A percentile compares a stretch with the other conserved stretches of the same genome.
Conservation (phyloP, 1,284 basidiomycete species). For the Cutaneotrichosporon mucoides region DNA sequence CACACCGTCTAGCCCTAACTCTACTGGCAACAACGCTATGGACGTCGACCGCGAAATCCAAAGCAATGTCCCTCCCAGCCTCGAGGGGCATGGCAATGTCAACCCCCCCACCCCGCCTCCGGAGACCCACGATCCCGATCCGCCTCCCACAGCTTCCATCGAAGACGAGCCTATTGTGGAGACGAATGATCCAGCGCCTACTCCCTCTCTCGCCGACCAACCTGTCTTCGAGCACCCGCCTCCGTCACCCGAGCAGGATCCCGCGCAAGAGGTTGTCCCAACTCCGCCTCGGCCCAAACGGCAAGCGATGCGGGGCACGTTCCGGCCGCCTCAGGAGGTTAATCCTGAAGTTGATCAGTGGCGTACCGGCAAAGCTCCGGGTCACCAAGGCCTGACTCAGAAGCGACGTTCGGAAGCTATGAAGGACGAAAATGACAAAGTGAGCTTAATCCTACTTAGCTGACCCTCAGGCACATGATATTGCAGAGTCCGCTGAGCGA, state of each 20-base stretch:
- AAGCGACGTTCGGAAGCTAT: not conserved
- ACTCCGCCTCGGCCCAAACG: not conserved
- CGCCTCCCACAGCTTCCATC: no score
- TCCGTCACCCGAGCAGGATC: no score
- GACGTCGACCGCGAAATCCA: not conserved
- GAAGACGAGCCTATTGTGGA: no score
- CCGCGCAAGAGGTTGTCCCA: no score
- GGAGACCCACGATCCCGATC: no score
- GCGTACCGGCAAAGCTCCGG: conserved; percentile 36
- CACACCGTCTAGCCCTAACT: no score
- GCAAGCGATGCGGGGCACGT: not conserved
- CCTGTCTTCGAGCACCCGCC: no score
- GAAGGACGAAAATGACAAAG: not conserved
- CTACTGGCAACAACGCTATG: not conserved
- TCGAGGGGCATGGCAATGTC: no score
- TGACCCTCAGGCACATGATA: not conserved
- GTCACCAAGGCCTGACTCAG: conserved; percentile 34
- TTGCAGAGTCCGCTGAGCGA: conserved; percentile 12
- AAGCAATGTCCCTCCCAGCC: not conserved
- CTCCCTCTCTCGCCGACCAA: no score
- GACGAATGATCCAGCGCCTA: no score
- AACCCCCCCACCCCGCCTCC: no score
- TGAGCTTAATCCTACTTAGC: conserved; percentile 1
- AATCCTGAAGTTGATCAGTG: conserved; percentile 19
- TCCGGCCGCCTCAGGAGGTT: not conserved